Evolutionary conservation across 176 grass and related monocot species (phyloP).

Genomic region (Eragrostis curvula): DNA sequence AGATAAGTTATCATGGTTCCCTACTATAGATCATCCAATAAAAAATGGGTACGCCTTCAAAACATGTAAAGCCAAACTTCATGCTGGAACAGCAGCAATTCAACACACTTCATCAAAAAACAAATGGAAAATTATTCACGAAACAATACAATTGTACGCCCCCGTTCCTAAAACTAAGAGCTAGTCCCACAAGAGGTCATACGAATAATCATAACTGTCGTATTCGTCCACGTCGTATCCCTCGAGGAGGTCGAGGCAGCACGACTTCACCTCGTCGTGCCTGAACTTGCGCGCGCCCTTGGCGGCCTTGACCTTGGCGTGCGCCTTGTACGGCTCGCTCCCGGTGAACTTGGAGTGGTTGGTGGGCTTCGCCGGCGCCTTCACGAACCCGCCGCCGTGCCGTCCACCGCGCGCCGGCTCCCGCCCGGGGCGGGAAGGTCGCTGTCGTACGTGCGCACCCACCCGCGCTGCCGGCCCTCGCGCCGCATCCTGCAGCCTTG

Average conservation of each 20-base stretch:
- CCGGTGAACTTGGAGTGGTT: conserved; percentile 23
- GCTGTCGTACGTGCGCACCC: neutral
- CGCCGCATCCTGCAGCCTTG: conserved; percentile 9
- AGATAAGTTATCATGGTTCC: neutral
- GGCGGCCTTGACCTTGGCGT: neutral
- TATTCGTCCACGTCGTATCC: neutral
- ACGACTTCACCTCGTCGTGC: conserved; percentile 33
- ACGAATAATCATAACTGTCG: too few relatives aligned
- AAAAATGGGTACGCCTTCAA: too few relatives aligned
- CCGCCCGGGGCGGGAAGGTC: neutral
- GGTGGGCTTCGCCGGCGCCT: conserved; percentile 28
- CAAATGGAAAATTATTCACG: too few relatives aligned
- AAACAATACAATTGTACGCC: too few relatives aligned
- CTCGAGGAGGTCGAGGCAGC: neutral
- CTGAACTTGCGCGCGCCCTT: conserved; percentile 23
- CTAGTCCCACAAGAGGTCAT: too few relatives aligned
- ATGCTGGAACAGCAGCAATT: too few relatives aligned
- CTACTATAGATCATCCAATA: too few relatives aligned
- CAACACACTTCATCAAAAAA: too few relatives aligned
- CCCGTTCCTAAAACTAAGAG: too few relatives aligned
- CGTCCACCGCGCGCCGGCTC: neutral
- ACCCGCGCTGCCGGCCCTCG: conserved; percentile 20
- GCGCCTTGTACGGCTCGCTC: neutral
- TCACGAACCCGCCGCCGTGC: conserved; percentile 12
- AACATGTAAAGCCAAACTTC: too few relatives aligned